Evolutionary conservation across 345 rosid species (phyloP).

Genomic region (Anastatica hierochuntica): DNA sequence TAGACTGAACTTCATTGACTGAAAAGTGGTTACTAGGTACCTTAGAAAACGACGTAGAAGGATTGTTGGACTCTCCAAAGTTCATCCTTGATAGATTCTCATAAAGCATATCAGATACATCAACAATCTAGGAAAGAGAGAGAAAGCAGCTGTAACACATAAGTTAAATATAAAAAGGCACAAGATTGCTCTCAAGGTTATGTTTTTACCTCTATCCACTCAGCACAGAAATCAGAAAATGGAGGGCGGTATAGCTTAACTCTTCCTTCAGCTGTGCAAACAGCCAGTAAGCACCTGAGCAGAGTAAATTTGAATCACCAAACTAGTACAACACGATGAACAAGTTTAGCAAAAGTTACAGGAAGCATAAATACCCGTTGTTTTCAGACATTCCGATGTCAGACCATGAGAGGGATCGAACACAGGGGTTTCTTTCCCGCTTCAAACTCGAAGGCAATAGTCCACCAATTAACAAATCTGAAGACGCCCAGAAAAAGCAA

Average conservation of each 20-base stretch:
- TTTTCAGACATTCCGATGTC: constrained; percentile 81
- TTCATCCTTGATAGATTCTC: constrained; percentile 38
- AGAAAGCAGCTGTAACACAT: constrained; percentile 1
- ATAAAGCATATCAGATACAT: constrained; percentile 54
- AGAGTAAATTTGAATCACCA: constrained; percentile 3
- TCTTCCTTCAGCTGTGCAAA: constrained; percentile 73
- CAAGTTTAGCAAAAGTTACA: neutral
- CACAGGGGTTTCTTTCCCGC: constrained; percentile 59
- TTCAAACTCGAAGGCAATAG: constrained; percentile 57
- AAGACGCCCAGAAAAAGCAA: neutral
- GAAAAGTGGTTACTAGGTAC: constrained; percentile 35
- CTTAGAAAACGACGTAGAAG: constrained; percentile 25
- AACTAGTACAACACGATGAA: neutral
- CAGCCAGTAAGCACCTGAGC: constrained; percentile 75
- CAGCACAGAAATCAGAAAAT: constrained; percentile 68
- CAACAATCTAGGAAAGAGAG: constrained; percentile 41
- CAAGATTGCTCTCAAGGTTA: neutral
- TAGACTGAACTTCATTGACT: neutral
- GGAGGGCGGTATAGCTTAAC: constrained; percentile 84
- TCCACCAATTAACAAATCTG: constrained; percentile 55
- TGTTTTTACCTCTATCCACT: constrained; percentile 75
- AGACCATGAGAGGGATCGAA: constrained; percentile 88
- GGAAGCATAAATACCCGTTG: constrained; percentile 41
- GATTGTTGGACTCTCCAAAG: constrained; percentile 34
- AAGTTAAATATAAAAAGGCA: neutral